These are phyloP conservation scores for Magnolia officinalis DNA, from an alignment of 164 flowering plant species.

Conservation along the genomic window DNA sequence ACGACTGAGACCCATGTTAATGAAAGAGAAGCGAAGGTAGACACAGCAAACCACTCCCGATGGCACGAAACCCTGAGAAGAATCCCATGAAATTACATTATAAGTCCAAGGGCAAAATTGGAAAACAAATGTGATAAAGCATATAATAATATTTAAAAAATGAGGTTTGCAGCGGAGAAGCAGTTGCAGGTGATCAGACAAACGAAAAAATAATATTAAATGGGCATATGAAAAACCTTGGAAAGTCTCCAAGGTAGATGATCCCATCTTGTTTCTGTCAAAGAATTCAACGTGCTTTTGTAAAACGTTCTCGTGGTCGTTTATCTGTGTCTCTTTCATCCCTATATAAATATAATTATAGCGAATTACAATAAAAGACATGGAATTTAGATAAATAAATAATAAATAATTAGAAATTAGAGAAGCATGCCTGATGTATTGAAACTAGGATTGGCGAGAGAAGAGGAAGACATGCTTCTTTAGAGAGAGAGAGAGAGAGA, in stretches of 20 bases:
- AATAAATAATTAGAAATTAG: neutral
- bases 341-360: neutral
- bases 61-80: conserved; percentile 51
- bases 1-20: conserved; percentile 47
- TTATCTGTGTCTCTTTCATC: neutral
- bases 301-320: neutral
- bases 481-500: neutral
- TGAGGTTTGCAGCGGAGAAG: no score
- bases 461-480: neutral
- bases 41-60: conserved; percentile 47
- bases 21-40: conserved; percentile 36
- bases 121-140: no score
- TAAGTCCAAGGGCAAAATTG: no score
- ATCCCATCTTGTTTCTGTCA: conserved; percentile 23
- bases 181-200: no score
- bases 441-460: neutral
- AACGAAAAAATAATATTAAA: no score
- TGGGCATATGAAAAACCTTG: conserved; percentile 7
- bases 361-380: neutral
- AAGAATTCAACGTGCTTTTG: conserved; percentile 22
- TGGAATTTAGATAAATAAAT: neutral
- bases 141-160: no score
- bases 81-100: no score
- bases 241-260: conserved; percentile 22
- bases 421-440: neutral